Percentiles rank a stretch among this genome's conserved stretches.
Conservation (phyloP, 2,329 filamentous ascomycete genomes). For the Seiridium cupressi region DNA sequence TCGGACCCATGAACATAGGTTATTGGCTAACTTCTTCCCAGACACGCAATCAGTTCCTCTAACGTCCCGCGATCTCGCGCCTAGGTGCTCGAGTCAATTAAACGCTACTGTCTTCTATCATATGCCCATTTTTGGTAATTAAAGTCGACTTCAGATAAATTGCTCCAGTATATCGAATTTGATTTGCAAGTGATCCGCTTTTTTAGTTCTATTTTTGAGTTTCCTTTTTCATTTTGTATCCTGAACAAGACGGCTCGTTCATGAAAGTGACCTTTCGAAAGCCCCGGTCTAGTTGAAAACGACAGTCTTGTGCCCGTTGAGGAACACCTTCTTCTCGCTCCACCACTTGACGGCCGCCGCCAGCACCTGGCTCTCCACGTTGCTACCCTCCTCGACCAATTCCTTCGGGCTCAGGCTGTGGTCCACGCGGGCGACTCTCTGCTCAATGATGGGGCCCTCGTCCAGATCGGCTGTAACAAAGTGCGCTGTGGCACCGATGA, state of each 20-base stretch:
- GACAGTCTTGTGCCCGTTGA: conserved; percentile 79
- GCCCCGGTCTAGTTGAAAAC: conserved; percentile 55
- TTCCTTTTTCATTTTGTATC: not conserved
- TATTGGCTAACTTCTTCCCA: no score
- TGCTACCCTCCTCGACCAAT: conserved; percentile 76
- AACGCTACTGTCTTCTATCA: no score
- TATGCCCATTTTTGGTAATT: no score
- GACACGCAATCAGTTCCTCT: no score
- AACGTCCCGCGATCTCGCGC: no score
- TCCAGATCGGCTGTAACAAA: conserved; percentile 84
- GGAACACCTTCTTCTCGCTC: conserved; percentile 72
- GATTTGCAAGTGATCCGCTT: no score
- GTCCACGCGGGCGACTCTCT: conserved; percentile 74
- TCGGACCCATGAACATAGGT: no score
- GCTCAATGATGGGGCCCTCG: conserved; percentile 86
- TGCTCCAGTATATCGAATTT: no score
- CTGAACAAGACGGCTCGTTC: not conserved
- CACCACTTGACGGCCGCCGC: conserved; percentile 83
- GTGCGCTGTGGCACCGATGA: conserved; percentile 82
- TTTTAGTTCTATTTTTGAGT: not conserved
- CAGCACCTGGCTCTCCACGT: conserved; percentile 80
- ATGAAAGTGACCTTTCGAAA: not conserved
- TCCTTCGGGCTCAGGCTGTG: conserved; percentile 75
- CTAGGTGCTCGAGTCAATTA: no score
- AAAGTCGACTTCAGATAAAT: no score